A percentile compares a stretch with the other conserved stretches of the same genome.
phyloP scores from a whole-genome alignment of 148 eudicot species.

The Fagopyrum tataricum region DNA sequence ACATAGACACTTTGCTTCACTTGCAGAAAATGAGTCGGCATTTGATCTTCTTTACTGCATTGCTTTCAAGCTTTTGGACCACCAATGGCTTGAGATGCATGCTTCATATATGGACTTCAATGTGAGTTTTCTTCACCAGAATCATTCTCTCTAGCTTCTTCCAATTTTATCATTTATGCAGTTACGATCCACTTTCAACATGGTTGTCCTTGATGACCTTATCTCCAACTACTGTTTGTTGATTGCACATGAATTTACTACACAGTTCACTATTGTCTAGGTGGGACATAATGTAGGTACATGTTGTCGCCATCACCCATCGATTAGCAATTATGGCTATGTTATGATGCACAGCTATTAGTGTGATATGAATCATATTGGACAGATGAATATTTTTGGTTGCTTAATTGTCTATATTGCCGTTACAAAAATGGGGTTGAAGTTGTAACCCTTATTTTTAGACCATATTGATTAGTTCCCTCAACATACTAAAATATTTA shows the following conservation, averaged over 20 bases:
- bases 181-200: too few relatives aligned
- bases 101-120: slow-evolving; percentile 99
- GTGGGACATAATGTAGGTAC: not conserved
- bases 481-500: not conserved
- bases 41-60: slow-evolving; percentile 94
- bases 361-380: not conserved
- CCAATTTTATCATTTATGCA: not conserved
- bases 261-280: not conserved
- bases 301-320: not conserved
- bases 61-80: slow-evolving; percentile 87
- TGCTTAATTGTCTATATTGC: not conserved
- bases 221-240: not conserved
- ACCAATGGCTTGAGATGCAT: slow-evolving; percentile 90
- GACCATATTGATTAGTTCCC: not conserved
- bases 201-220: not conserved
- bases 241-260: not conserved
- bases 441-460: not conserved
- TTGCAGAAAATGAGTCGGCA: slow-evolving; percentile 79
- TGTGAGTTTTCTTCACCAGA: slow-evolving; percentile 37
- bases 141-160: not conserved
- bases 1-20: slow-evolving; percentile 10
- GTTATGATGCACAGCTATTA: not conserved
- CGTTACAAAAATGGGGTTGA: not conserved
- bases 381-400: not conserved
- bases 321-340: not conserved